phyloP scores from a whole-genome alignment of 148 eudicot species.

The Dysphania ambrosioides region DNA sequence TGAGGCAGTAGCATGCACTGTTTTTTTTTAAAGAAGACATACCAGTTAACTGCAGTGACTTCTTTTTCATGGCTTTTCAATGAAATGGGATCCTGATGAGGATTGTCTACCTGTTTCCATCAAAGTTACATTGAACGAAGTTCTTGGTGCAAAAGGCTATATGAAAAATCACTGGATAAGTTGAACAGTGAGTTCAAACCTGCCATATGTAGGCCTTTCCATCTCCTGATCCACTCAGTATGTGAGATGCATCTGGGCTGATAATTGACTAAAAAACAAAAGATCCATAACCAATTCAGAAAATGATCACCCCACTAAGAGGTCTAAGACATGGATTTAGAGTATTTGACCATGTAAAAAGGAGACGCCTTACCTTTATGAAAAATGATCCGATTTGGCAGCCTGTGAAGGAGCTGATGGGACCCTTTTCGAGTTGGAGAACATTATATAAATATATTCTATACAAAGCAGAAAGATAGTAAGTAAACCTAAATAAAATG shows the following conservation, averaged over 20 bases:
- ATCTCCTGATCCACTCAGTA: constrained; percentile 82
- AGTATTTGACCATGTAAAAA: not conserved
- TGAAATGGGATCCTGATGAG: constrained; percentile 54
- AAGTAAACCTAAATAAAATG: not conserved
- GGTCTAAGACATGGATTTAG: not conserved
- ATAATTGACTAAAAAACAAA: constrained; percentile 58
- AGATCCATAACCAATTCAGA: constrained; percentile 11
- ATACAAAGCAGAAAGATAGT: constrained; percentile 3
- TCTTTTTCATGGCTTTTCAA: constrained; percentile 77
- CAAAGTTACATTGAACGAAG: not conserved
- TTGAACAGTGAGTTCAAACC: constrained; percentile 34
- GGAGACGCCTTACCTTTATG: constrained; percentile 55
- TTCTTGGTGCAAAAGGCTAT: not conserved
- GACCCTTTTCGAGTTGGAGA: constrained; percentile 82
- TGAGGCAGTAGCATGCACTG: not conserved
- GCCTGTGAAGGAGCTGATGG: constrained; percentile 74
- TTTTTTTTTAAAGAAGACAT: constrained; percentile 11
- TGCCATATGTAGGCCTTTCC: constrained; percentile 95
- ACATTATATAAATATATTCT: constrained; percentile 85
- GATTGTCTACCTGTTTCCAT: constrained; percentile 57
- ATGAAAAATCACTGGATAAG: not conserved
- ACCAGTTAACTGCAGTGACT: constrained; percentile 94
- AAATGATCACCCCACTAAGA: not conserved
- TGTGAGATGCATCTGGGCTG: constrained; percentile 88
- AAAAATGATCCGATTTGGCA: constrained; percentile 64